Percentiles rank a stretch among this genome's conserved stretches.
These are phyloP conservation scores for Mycena olivaceomarginata DNA, from an alignment of 768 basidiomycete species.

Conservation along the genomic window DNA sequence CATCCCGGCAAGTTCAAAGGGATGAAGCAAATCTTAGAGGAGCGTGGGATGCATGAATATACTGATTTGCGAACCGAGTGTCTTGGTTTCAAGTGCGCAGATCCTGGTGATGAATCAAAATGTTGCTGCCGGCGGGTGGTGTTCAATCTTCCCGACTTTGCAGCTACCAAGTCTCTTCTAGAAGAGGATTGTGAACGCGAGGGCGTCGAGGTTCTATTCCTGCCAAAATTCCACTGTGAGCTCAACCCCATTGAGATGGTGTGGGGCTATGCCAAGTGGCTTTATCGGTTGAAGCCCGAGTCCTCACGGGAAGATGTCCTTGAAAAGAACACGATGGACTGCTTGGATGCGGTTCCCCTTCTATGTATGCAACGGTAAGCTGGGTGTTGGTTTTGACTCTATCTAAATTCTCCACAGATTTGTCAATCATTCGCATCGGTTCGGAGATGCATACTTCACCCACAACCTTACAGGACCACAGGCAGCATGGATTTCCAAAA, in stretches of 20 bases:
- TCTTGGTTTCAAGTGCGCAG: constrained; percentile 49
- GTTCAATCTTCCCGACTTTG: background rate
- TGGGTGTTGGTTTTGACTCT: constrained; percentile 9
- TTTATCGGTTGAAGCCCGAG: constrained; percentile 40
- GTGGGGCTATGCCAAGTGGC: constrained; percentile 50
- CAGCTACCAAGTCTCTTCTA: background rate
- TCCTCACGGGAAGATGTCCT: background rate
- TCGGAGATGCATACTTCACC: background rate
- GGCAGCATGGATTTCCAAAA: constrained; percentile 47
- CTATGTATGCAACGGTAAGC: background rate
- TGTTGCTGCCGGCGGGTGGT: background rate
- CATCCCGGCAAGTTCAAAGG: constrained; percentile 53
- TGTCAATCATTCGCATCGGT: background rate
- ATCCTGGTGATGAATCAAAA: constrained; percentile 6
- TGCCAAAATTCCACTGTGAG: constrained; percentile 22
- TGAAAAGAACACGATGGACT: background rate
- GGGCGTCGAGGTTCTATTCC: background rate
- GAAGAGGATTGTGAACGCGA: background rate
- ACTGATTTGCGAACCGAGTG: constrained; percentile 46
- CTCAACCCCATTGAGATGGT: constrained; percentile 51
- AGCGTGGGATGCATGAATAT: constrained; percentile 42
- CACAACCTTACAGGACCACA: background rate
- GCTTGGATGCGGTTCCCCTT: background rate
- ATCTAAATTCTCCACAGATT: background rate
- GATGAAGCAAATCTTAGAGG: constrained; percentile 51